A percentile compares a stretch with the other conserved stretches of the same genome.
Evolutionary conservation across 306 rosid genomes (phyloP).

Genomic region (Vachellia collinsii): DNA sequence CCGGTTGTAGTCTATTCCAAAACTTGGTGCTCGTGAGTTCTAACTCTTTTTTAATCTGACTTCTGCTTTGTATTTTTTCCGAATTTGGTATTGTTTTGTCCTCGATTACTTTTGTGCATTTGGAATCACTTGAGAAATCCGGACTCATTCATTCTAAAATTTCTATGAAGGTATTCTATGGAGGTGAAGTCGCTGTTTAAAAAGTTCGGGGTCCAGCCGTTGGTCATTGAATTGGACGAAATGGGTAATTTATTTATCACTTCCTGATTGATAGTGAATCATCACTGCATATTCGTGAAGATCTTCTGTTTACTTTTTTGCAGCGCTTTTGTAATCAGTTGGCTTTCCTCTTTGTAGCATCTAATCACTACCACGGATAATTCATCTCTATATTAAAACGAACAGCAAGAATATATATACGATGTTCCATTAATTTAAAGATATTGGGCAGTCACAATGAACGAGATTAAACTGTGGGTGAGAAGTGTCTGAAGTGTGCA

Average conservation of each 20-base stretch:
- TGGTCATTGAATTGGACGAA: slow-evolving; percentile 90
- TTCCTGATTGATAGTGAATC: background rate
- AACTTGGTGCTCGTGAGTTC: slow-evolving; percentile 92
- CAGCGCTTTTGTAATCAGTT: background rate
- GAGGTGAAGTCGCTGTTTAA: slow-evolving; percentile 86
- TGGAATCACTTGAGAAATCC: slow-evolving; percentile 21
- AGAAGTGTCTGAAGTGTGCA: slow-evolving; percentile 10
- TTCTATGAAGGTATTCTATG: slow-evolving; percentile 67
- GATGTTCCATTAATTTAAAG: background rate
- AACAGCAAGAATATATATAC: background rate
- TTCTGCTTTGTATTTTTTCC: background rate
- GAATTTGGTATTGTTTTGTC: background rate
- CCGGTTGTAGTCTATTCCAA: slow-evolving; percentile 92
- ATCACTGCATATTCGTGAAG: background rate
- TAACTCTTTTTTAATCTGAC: background rate
- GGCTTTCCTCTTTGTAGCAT: background rate
- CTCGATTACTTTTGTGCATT: slow-evolving; percentile 2
- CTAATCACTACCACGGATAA: background rate
- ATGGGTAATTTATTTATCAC: slow-evolving; percentile 54
- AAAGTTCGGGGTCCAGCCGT: slow-evolving; percentile 68
- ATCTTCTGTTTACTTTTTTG: background rate
- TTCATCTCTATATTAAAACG: too few relatives aligned
- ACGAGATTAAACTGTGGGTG: background rate
- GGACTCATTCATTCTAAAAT: background rate
- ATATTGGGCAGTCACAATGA: background rate